A percentile compares a stretch with the other conserved stretches of the same genome.
Evolutionary conservation across 257 asterid species (phyloP).

Genomic region (Primulina huaijiensis): DNA sequence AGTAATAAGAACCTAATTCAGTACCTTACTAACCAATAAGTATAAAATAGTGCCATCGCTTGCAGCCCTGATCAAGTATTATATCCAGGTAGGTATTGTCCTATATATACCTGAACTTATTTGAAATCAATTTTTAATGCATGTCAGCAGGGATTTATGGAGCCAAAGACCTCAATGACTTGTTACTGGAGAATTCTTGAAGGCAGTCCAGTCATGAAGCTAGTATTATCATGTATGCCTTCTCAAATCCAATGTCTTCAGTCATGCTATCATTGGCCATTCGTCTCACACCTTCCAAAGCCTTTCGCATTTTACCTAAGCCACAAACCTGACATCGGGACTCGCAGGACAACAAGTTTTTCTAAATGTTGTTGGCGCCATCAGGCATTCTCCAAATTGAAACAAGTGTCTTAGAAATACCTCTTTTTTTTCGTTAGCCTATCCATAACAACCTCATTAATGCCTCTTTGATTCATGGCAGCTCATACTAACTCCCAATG

Average conservation of each 20-base stretch:
- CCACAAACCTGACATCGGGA: background rate
- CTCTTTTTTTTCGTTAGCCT: background rate
- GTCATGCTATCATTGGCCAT: background rate
- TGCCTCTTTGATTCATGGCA: background rate
- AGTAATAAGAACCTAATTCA: background rate
- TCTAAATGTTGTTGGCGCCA: constrained; percentile 25
- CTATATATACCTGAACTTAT: constrained; percentile 9
- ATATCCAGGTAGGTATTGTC: background rate
- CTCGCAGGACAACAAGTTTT: background rate
- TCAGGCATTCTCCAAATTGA: constrained; percentile 33
- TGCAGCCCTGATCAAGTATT: background rate
- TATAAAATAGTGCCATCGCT: background rate
- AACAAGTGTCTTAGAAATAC: background rate
- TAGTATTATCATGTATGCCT: background rate
- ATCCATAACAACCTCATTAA: background rate
- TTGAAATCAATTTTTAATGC: background rate
- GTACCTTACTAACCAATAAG: background rate
- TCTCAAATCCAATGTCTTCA: background rate
- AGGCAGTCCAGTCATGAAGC: background rate
- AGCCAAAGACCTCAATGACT: background rate
- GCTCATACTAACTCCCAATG: background rate
- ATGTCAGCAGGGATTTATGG: background rate
- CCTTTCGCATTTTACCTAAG: background rate
- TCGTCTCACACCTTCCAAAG: background rate
- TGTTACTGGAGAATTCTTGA: background rate